Base-by-base conservation (phyloP, 2,329 filamentous ascomycete genomes). In the Trichoderma breve region DNA sequence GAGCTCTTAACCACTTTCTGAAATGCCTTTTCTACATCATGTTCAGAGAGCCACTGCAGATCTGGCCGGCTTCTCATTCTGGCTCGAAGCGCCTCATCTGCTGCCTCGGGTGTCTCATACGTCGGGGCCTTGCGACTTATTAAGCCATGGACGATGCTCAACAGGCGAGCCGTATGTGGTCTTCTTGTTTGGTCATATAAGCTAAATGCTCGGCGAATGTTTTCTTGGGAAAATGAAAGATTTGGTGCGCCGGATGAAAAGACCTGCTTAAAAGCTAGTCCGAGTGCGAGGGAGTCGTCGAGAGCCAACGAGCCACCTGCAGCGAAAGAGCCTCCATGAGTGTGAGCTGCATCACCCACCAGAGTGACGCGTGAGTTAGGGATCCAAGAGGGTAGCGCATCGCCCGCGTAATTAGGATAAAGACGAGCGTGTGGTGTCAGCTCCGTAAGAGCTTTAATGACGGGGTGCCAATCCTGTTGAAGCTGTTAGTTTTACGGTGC, bases 391-490 rank as follows among this genome's bases (percentile, higher is more conserved):
- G 80, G 74, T 3, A 85, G 77, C 6, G 78, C 76, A 9, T 80
- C 75, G 0, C 81, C 83, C 0, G 82, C 80, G 18, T 80, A 79
- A 73, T 85, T 85, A 14, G 84, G 83, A 61, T 82, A 85, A 0
- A 83, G 71, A n/a, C 79, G 79, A 0, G 81, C 82, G 39, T 79
- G 76, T 0, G 83, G 84, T 7, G 81, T 82, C 3, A 80, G 78
- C 8, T 83, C 79, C 4, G 83, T 76, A 4, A 86, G 77, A 14
- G 79, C 78, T 68, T 79, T 80, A 34, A 82, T 77, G 0, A 81
- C 75, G 0, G 82, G 82, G 60, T 83, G 81, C 84, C 84, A 86
- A 72, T 81, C 77, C 73, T 71, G 2, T 47, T 6, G 9, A 34
- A 30, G 2, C 18, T 7, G 14, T 71, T 47, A 43, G 60, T 43